phyloP scores from a whole-genome alignment of 1,284 basidiomycete genomes.

The Schizophyllum amplum region DNA sequence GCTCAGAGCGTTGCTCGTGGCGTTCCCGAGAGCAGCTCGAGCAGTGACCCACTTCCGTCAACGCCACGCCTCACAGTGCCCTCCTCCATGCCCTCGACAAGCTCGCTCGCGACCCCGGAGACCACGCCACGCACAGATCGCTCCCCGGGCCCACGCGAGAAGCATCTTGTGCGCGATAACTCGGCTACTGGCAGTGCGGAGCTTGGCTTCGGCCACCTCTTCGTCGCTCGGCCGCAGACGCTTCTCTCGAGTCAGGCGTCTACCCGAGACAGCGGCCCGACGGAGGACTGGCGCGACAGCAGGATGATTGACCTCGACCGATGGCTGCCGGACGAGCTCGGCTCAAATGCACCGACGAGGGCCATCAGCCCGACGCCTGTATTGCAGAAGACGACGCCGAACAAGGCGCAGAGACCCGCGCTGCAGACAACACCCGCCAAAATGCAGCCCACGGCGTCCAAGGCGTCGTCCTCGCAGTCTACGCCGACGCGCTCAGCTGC shows the following conservation, averaged over 20 bases:
- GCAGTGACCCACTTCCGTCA: not conserved
- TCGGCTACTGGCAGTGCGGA: not conserved
- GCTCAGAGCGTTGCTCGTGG: not conserved
- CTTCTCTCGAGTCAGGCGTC: not conserved
- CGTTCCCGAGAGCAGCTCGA: not conserved
- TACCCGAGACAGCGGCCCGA: not conserved
- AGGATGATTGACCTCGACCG: not conserved
- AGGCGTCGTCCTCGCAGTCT: not conserved
- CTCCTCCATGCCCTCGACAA: not conserved
- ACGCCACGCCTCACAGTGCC: not conserved
- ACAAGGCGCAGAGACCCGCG: not conserved
- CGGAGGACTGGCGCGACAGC: not conserved
- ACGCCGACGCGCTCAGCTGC: not conserved
- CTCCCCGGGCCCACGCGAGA: not conserved
- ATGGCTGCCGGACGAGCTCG: not conserved
- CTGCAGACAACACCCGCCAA: not conserved
- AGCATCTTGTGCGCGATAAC: not conserved
- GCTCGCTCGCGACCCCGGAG: not conserved
- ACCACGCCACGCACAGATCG: not conserved
- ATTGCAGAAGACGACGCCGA: not conserved
- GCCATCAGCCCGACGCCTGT: not conserved
- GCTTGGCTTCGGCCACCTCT: not conserved
- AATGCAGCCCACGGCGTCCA: not conserved
- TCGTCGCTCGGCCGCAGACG: not conserved
- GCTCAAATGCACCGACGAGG: not conserved